phyloP scores from a whole-genome alignment of 805 yeast genomes.

The Lipomyces oligophaga region DNA sequence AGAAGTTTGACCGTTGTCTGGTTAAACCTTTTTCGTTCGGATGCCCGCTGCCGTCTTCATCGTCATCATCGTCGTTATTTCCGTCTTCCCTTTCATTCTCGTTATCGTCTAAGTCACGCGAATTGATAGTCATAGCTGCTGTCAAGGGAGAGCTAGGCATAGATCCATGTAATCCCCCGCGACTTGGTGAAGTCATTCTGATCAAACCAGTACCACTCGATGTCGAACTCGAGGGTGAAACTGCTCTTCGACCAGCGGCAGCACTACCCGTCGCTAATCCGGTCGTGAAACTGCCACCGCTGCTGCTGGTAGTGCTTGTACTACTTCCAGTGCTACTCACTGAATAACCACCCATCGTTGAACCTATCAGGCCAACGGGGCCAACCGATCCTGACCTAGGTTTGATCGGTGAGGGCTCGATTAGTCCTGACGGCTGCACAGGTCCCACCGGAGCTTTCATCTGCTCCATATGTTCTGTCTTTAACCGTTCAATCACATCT shows the following conservation, averaged over 20 bases:
- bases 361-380: constrained; percentile 1
- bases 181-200: constrained; percentile 21
- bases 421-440: constrained; percentile 19
- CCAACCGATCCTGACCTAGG: constrained; percentile 17
- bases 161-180: constrained; percentile 11
- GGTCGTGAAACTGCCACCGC: background rate
- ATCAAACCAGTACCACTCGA: constrained; percentile 17
- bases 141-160: constrained; percentile 26
- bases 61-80: constrained; percentile 1
- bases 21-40: too few species aligned
- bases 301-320: background rate
- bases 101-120: constrained; percentile 3
- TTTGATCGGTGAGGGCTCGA: constrained; percentile 27
- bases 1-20: too few species aligned
- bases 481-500: constrained; percentile 82
- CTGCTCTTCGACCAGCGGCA: constrained; percentile 11
- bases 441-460: constrained; percentile 22
- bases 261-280: background rate
- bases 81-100: background rate
- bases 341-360: background rate
- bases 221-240: constrained; percentile 25
- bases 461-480: constrained; percentile 73
- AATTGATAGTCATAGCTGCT: constrained; percentile 15
- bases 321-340: background rate
- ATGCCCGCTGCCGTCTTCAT: background rate